These are phyloP conservation scores for Tricladium varicosporioides DNA, from an alignment of 2,329 filamentous ascomycete genomes.

Conservation along the genomic window DNA sequence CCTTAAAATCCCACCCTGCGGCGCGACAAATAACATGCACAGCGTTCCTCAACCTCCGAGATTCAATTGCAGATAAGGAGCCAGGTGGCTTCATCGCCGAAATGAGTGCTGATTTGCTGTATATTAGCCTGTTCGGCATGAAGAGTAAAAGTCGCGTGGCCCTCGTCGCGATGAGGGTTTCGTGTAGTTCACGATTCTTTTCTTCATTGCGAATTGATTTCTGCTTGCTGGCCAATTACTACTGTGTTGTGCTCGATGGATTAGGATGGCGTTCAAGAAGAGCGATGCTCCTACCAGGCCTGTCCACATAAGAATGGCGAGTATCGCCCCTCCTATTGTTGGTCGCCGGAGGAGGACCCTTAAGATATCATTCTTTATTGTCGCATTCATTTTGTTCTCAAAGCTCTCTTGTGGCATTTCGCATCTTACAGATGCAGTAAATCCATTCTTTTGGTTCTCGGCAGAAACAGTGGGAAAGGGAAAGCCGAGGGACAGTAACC, in stretches of 20 bases:
- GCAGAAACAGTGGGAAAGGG: background rate
- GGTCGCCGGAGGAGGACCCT: background rate
- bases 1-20: background rate
- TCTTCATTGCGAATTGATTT: background rate
- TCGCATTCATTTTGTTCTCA: background rate
- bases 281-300: background rate
- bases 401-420: background rate
- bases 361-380: background rate
- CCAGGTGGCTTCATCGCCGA: conserved; percentile 4
- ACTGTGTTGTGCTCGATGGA: background rate
- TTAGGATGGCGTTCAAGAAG: background rate
- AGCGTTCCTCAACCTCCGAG: background rate
- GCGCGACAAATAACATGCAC: background rate
- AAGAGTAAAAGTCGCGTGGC: background rate
- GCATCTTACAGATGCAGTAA: background rate
- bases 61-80: background rate
- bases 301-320: background rate
- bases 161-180: background rate
- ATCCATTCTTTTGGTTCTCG: background rate
- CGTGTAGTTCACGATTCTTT: background rate
- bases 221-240: background rate
- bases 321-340: background rate
- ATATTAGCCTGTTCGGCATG: conserved; percentile 6
- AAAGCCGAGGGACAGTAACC: background rate
- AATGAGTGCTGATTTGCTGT: conserved; percentile 7